phyloP scores from a whole-genome alignment of 495 filamentous ascomycete species.

The Collariella sp. region DNA sequence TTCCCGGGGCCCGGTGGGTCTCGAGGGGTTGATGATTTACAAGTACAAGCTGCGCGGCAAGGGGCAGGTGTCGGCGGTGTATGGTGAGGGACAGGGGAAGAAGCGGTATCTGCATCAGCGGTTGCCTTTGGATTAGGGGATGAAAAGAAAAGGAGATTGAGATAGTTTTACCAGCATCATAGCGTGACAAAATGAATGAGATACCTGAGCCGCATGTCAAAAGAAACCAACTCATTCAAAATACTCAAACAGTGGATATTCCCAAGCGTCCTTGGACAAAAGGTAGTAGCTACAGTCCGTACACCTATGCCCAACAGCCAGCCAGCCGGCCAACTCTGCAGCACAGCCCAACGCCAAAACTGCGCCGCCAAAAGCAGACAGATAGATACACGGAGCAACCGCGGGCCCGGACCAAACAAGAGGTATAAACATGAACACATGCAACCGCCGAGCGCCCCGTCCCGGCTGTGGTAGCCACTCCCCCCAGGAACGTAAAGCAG shows the following conservation, averaged over 20 bases:
- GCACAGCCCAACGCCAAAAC: background rate
- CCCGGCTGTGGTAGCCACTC: background rate
- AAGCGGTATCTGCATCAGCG: slow-evolving; percentile 62
- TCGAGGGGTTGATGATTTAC: slow-evolving; percentile 94
- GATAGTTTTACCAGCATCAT: no score
- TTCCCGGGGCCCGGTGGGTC: slow-evolving; percentile 80
- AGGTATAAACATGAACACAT: background rate
- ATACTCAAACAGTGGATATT: background rate
- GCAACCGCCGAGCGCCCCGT: background rate
- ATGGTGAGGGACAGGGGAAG: slow-evolving; percentile 60
- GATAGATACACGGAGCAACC: background rate
- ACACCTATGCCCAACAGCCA: background rate
- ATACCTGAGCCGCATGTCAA: no score
- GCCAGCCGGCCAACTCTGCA: background rate
- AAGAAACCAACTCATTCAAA: no score
- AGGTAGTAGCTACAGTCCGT: background rate
- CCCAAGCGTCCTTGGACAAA: background rate
- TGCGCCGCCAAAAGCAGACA: no score
- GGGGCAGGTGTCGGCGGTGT: slow-evolving; percentile 67
- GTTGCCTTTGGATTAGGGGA: slow-evolving; percentile 31
- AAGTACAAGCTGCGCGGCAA: slow-evolving; percentile 81
- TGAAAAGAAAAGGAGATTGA: slow-evolving; percentile 3
- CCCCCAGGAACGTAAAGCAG: background rate
- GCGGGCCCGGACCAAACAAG: background rate
- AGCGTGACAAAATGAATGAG: no score